phyloP scores from a whole-genome alignment of 1,284 basidiomycete species.

The Cutaneotrichosporon spelunceum region DNA sequence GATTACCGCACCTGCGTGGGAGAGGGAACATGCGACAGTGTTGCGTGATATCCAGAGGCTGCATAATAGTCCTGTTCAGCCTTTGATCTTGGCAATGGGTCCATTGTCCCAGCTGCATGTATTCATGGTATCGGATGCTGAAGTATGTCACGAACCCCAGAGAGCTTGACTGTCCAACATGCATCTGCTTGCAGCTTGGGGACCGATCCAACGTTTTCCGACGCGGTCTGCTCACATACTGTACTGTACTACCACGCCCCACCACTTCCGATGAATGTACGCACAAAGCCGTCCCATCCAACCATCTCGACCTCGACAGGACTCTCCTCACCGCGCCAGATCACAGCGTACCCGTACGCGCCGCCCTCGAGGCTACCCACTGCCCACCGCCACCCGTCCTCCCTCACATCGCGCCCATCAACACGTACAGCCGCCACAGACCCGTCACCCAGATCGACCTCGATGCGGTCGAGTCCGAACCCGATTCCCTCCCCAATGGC shows the following conservation, averaged over 20 bases:
- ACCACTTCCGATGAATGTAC: conserved; percentile 15
- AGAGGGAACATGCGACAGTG: no score
- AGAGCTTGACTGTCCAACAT: no score
- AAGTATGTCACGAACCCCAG: no score
- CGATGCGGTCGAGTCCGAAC: conserved; percentile 44
- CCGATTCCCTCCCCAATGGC: conserved; percentile 44
- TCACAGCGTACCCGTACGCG: conserved; percentile 33
- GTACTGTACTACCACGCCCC: conserved; percentile 1
- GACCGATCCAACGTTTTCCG: no score
- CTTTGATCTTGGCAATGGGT: no score
- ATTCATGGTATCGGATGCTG: no score
- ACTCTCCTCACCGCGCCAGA: conserved; percentile 31
- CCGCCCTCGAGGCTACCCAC: conserved; percentile 27
- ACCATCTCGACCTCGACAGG: conserved; percentile 21
- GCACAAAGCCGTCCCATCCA: conserved; percentile 32
- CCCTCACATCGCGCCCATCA: conserved; percentile 32
- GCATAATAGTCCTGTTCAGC: no score
- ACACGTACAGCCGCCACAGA: conserved; percentile 26
- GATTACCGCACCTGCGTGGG: no score
- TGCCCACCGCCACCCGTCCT: conserved; percentile 34
- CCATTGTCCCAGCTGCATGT: no score
- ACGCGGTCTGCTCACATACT: no score
- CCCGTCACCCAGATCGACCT: conserved; percentile 28
- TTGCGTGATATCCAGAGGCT: no score
- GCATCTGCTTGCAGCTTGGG: no score